These are phyloP conservation scores for Salvia hispanica DNA, from an alignment of 257 asterid species.

Conservation along the genomic window DNA sequence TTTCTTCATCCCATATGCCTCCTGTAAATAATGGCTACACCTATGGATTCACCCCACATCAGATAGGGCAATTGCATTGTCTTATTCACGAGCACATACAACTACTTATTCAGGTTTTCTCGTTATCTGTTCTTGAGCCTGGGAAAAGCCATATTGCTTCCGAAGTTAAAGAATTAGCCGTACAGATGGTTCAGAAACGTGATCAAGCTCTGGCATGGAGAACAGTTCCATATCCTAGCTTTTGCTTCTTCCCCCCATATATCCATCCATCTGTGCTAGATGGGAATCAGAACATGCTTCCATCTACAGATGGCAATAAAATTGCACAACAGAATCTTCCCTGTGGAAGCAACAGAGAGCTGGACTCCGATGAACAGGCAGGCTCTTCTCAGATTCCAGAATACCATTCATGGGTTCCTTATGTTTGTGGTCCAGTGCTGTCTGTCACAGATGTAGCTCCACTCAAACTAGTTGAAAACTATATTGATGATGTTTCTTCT, in stretches of 20 bases:
- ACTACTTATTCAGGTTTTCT: conserved; percentile 85
- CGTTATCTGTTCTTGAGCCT: conserved; percentile 81
- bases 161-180: conserved; percentile 63
- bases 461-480: conserved; percentile 69
- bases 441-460: conserved; percentile 93
- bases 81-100: conserved; percentile 94
- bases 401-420: conserved; percentile 64
- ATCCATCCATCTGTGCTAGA: conserved; percentile 65
- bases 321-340: conserved; percentile 40
- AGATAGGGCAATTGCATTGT: conserved; percentile 89
- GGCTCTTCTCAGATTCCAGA: conserved; percentile 40
- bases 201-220: conserved; percentile 65
- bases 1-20: conserved; percentile 42
- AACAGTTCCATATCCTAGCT: conserved; percentile 68
- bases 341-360: conserved; percentile 39
- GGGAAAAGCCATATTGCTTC: conserved; percentile 61
- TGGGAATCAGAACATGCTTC: conserved; percentile 43
- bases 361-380: conserved; percentile 47
- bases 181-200: conserved; percentile 54
- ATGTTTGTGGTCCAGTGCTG: conserved; percentile 59
- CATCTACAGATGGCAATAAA: conserved; percentile 38
- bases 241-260: conserved; percentile 73
- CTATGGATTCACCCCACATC: conserved; percentile 81
- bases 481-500: conserved; percentile 70
- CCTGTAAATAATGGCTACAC: conserved; percentile 55